phyloP scores from a whole-genome alignment of 106 monocot genomes.

The Dioscorea dumetorum region DNA sequence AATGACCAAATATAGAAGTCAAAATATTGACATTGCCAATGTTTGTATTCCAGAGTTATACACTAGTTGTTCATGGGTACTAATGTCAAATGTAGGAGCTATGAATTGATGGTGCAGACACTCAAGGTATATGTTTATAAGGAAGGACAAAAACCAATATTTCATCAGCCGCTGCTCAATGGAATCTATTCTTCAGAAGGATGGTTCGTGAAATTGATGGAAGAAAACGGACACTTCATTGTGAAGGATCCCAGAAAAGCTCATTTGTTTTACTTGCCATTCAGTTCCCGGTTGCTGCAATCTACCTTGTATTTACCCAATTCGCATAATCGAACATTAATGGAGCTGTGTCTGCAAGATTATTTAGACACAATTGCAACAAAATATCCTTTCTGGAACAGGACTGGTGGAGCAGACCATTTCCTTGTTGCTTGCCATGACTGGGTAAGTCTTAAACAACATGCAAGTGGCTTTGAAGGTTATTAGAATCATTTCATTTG shows the following conservation, averaged over 20 bases:
- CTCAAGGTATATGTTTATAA: slow-evolving; percentile 72
- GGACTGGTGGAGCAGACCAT: slow-evolving; percentile 68
- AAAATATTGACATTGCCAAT: not conserved
- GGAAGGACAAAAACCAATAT: slow-evolving; percentile 60
- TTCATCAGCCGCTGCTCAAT: slow-evolving; percentile 44
- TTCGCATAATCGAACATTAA: slow-evolving; percentile 32
- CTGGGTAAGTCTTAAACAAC: slow-evolving; percentile 56
- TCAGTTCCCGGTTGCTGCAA: slow-evolving; percentile 38
- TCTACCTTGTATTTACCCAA: slow-evolving; percentile 32
- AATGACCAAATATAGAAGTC: not conserved
- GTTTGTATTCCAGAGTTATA: not conserved
- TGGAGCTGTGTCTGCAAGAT: slow-evolving; percentile 32
- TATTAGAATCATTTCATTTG: no score
- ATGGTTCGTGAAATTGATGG: slow-evolving; percentile 71
- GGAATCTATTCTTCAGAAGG: slow-evolving; percentile 87
- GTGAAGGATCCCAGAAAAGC: slow-evolving; percentile 49
- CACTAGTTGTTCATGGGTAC: no score
- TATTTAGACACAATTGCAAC: slow-evolving; percentile 45
- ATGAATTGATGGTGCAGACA: slow-evolving; percentile 65
- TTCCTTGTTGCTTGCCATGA: slow-evolving; percentile 85
- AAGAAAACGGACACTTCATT: slow-evolving; percentile 34
- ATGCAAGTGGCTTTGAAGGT: slow-evolving; percentile 13
- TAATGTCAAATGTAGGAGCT: slow-evolving; percentile 43
- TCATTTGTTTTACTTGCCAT: slow-evolving; percentile 71
- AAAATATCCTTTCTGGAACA: slow-evolving; percentile 75